phyloP scores from a whole-genome alignment of 2,329 filamentous ascomycete species.

The Cryphonectria japonica region DNA sequence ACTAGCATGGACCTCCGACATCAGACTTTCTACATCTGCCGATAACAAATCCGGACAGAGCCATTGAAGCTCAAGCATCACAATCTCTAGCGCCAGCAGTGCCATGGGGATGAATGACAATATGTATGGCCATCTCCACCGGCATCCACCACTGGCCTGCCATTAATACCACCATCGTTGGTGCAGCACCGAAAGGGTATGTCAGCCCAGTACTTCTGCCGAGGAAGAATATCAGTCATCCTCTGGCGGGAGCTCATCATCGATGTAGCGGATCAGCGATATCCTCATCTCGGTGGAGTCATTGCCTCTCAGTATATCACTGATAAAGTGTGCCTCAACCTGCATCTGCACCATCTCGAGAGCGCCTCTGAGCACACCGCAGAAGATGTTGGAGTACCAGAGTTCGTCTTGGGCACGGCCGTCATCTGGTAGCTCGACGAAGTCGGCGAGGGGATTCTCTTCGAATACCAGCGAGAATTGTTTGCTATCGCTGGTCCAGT shows the following conservation, averaged over 20 bases:
- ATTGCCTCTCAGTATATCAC: conserved; percentile 88
- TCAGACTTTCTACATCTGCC: neutral
- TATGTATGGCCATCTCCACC: neutral
- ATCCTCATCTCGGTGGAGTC: conserved; percentile 98
- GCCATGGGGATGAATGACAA: neutral
- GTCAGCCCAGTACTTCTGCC: neutral
- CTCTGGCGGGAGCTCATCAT: conserved; percentile 95
- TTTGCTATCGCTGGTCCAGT: conserved; percentile 95
- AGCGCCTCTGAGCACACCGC: conserved; percentile 86
- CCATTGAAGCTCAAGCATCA: neutral
- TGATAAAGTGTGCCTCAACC: conserved; percentile 95
- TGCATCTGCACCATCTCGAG: conserved; percentile 99
- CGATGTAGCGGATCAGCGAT: conserved; percentile 88
- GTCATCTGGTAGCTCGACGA: conserved; percentile 96
- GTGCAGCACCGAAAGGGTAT: neutral
- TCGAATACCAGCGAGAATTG: conserved; percentile 96
- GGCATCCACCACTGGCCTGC: neutral
- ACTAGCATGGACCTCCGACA: neutral
- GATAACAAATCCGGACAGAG: neutral
- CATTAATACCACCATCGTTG: neutral
- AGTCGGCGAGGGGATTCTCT: conserved; percentile 95
- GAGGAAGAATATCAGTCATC: conserved; percentile 70
- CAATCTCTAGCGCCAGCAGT: neutral
- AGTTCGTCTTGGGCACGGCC: conserved; percentile 93
- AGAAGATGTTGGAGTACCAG: conserved; percentile 98